Evolutionary conservation across 2,329 filamentous ascomycete genomes (phyloP).

Genomic region (Pseudogymnoascus pannorum): DNA sequence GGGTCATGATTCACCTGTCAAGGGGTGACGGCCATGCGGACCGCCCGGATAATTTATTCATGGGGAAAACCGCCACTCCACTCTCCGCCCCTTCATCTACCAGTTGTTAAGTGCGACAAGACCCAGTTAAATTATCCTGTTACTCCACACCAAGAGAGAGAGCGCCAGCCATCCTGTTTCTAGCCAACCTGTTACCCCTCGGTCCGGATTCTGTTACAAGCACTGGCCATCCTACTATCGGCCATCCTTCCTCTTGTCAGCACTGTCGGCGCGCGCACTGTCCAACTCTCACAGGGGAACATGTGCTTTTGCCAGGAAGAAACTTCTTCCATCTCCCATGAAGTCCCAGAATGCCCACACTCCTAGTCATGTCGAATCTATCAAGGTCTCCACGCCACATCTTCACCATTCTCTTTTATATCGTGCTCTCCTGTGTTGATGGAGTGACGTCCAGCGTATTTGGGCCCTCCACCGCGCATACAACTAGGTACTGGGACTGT

Average conservation of each 20-base stretch:
- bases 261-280: slow-evolving; percentile 3
- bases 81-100: slow-evolving; percentile 2
- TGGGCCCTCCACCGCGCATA: slow-evolving; percentile 11
- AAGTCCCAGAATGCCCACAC: slow-evolving; percentile 5
- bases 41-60: slow-evolving; percentile 1
- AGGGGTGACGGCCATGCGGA: background rate
- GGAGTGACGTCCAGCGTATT: background rate
- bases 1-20: background rate
- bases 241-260: background rate
- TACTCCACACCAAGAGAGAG: background rate
- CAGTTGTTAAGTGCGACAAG: background rate
- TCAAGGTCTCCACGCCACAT: background rate
- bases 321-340: slow-evolving; percentile 7
- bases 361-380: slow-evolving; percentile 3
- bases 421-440: background rate
- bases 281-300: slow-evolving; percentile 6
- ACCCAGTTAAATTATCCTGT: background rate
- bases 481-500: slow-evolving; percentile 54
- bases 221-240: background rate
- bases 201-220: background rate
- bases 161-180: background rate
- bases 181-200: background rate
- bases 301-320: slow-evolving; percentile 7
- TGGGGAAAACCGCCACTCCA: background rate
- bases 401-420: background rate